Base-by-base conservation (phyloP, 345 rosid genomes). In the Salix exigua region DNA sequence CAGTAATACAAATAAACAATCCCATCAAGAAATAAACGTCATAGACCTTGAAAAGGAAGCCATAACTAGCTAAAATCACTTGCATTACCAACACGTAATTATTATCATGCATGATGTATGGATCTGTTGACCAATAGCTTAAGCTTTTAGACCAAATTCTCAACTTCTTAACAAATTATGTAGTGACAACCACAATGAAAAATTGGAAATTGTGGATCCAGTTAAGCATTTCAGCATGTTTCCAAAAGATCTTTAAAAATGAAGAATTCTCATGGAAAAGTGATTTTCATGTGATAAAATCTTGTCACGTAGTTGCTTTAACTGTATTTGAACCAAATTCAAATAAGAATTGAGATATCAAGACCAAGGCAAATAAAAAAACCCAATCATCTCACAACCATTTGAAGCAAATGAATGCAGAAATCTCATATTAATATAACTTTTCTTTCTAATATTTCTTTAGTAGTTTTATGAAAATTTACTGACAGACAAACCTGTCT, bases 401-500 rank as follows among this genome's bases (percentile, higher is more conserved):
- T 48, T 48, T 5, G 1, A 48, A 48, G 53, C 21, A 48, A 48
- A 48, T 4, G 53, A 48, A 48, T 48, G 53, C 53, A 4, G 53
- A 48, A 48, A 48, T 48, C 53, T 48, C 53, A 48, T 48, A 48
- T 17, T 48, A 48, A 48, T 48, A 5, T 16, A 14, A 48, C 53
- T 48, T 48, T 48, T 48, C 53, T 4, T 48, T 48, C 53, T 48
- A 48, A 48, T 48, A 48, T 48, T 48, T 48, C 53, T 48, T 48
- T 17, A 17, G 53, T 48, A 48, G 5, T 48, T 48, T 48, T 48
- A 48, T 63, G 18, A 38, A 7, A 68, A 37, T 14, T 33, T 17
- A 68, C 7, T 65, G 46, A 13, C 19, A 21, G 68, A 77, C 81
- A 83, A 78, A 91, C 99, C 98, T 91, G 98, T 89, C 94, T 87